These are phyloP conservation scores for Cladosporium cucumerinum DNA, from an alignment of 2,329 filamentous ascomycete species.

Conservation along the genomic window DNA sequence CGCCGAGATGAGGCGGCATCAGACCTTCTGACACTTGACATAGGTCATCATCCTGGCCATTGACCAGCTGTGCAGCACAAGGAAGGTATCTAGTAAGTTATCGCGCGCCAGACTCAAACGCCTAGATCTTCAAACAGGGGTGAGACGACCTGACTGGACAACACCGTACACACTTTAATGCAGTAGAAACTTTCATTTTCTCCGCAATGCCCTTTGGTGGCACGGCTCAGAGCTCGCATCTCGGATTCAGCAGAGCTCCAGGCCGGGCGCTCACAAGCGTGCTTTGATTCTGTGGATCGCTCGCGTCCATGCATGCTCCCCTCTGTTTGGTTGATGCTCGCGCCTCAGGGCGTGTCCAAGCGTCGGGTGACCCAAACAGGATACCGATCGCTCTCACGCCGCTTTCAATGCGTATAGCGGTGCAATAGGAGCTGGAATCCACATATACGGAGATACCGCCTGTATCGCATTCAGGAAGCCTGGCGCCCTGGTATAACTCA, in stretches of 20 bases:
- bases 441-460: background rate
- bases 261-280: background rate
- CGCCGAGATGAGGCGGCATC: background rate
- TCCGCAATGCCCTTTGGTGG: background rate
- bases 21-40: background rate
- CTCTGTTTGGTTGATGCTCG: background rate
- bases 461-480: background rate
- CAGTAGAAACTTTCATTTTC: background rate
- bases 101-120: background rate
- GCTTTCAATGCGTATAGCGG: background rate
- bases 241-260: background rate
- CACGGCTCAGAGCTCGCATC: background rate
- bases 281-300: background rate
- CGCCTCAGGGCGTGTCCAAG: background rate
- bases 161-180: background rate
- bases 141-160: background rate
- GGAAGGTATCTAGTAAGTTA: too few species aligned
- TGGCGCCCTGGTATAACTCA: background rate
- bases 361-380: background rate
- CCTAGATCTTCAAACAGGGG: background rate
- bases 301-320: background rate
- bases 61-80: background rate
- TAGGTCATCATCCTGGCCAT: background rate
- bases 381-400: background rate
- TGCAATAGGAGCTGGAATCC: background rate